These are phyloP conservation scores for Nicotiana otophora DNA, from an alignment of 257 asterid species.

Conservation along the genomic window DNA sequence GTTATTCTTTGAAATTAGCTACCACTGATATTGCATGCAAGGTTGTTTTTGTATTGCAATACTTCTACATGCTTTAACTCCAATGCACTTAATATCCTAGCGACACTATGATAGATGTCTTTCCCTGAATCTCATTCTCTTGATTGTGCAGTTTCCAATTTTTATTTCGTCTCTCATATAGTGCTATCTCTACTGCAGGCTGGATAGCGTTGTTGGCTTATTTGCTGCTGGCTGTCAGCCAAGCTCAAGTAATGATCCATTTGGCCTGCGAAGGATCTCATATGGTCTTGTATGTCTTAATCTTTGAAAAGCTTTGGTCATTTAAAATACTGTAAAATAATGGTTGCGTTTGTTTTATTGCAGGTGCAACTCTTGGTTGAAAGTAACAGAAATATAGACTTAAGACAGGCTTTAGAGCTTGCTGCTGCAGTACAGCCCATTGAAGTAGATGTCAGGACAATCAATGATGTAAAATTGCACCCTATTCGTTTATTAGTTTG, in stretches of 20 bases:
- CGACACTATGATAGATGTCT: background rate
- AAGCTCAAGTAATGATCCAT: conserved; percentile 81
- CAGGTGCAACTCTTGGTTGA: conserved; percentile 91
- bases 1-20: background rate
- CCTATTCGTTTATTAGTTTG: conserved; percentile 6
- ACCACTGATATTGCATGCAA: background rate
- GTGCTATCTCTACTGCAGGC: conserved; percentile 41
- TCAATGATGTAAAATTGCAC: conserved; percentile 54
- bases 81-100: background rate
- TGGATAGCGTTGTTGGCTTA: conserved; percentile 93
- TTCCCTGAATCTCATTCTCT: background rate
- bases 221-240: conserved; percentile 99
- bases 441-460: conserved; percentile 50
- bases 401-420: conserved; percentile 67
- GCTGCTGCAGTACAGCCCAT: conserved; percentile 91
- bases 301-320: conserved; percentile 10
- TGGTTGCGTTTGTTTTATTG: conserved; percentile 18
- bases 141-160: background rate
- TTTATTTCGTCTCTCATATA: conserved; percentile 6
- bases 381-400: conserved; percentile 62
- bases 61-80: background rate
- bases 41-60: background rate
- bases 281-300: conserved; percentile 74
- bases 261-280: conserved; percentile 89
- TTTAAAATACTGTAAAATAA: conserved; percentile 11